Evolutionary conservation across 1,284 basidiomycete species (phyloP), one percentile per base, ranked within the genome.

Genomic region (Xerocomus amazonicus): DNA sequence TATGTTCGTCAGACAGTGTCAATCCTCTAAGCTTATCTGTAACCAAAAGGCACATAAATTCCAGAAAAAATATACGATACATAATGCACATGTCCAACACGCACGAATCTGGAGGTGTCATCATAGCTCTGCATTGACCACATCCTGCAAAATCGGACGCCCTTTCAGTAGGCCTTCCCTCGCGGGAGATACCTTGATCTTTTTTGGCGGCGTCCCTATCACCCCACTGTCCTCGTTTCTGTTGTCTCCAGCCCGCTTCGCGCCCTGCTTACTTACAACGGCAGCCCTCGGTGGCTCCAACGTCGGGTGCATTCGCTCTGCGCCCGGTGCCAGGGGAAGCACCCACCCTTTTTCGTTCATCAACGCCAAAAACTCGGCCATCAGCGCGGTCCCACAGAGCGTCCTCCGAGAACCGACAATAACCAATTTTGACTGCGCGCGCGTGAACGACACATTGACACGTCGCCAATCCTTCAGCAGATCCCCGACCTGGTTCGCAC

Each of bases 361-460:
- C 43, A 96, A 71, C 6, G 72, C 63, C 57, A 95, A 81, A 68
- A 95, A 93, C 33, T 86, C 80, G 3, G 72, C 67, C 29, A 95
- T 70, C 16, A 95, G 66, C 3, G 85, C 74, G 0, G 80, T 76
- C 17, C 67, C 60, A 26, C 79, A 63, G 9, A 97, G 74, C 0
- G 93, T 97, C 54, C 70, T 77, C 32, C 84, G 76, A 1, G 89
- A 91, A 14, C 96, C 97, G 59, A 99, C 78, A 50, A 99, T 85
- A 62, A 97, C 78, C 4, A 99, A 73, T 70, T 97, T 97, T 34
- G 83, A 82, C 47, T 88, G 83, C 0, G 96, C 95, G 4, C 97
- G 83, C 0, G 97, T 99, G 64, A 99, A 91, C 3, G 92, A 91
- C 31, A 99, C 97, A 63, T 99, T 99, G 75, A 98, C 87, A 32